Base-by-base conservation (phyloP, 106 monocot genomes). In the Cymbidium sinense region DNA sequence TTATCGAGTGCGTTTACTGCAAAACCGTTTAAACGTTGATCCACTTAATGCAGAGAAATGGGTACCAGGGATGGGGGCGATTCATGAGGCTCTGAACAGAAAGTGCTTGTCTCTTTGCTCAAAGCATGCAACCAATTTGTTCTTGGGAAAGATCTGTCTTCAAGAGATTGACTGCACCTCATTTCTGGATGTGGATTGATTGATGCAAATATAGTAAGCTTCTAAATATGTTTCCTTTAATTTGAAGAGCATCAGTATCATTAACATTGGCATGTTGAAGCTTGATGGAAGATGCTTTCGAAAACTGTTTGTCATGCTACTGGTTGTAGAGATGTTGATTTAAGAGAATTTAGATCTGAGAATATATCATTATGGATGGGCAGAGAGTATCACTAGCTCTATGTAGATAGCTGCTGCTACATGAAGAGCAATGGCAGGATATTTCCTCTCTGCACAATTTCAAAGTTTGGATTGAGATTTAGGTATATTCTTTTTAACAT, bases 81-180 rank as follows among this genome's bases (percentile, higher is more conserved):
- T 99, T 78, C 94, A 99, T 81, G 94, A 99, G 82, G 87, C 90
- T 73, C 74, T 99, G 64, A 94, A 99, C 79, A 92, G 87, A 75
- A 99, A 92, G 78, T 94, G 92, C 37, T 77, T 99, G 70, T 80
- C 94, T 21, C 86, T 99, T 8, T 99, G 98, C 77, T 75, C 85
- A 31, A 80, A 83, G 64, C 98, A 99, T 92, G 92, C 87, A 18
- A 84, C 80, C 77, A 81, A 99, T 84, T 81, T 99, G 52, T 90
- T 94, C 37, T 43, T 92, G 77, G 94, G 98, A 44, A 86, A 70
- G 74, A 90, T 94, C 72, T 79, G 79, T 79, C 92, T 98, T 77
- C 88, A 89, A 80, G 88, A 98, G 71, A 86, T 98, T 67, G 92
- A 98, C 34, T 98, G 98, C 71, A 85, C 94, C 35, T 89, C 86